Evolutionary conservation across 148 eudicot species (phyloP), one percentile per base, ranked within the genome.

Genomic region (Nyssa sinensis): DNA sequence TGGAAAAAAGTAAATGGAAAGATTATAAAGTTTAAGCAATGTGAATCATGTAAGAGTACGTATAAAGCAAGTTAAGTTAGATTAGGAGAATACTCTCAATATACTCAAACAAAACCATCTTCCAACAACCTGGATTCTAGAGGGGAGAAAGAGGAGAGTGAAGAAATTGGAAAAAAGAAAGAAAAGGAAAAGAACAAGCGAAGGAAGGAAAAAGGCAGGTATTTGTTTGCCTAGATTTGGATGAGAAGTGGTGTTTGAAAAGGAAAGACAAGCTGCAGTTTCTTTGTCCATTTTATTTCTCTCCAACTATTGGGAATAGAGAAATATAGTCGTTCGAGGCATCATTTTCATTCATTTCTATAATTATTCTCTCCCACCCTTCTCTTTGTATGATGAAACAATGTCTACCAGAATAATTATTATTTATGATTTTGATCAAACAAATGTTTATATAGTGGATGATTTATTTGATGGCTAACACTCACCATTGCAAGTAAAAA

Each of bases 21-120:
- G 66, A 12, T 32, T 70, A 27, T 3, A 6, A 47, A 21, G 44
- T 29, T 62, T 28, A 35, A 72, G 61, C 63, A 70, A 39, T 67
- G 68, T 66, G 86, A 84, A 82, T 82, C 88, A 80, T 78, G 35
- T 77, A 86, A 71, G 94, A 89, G 89, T 88, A 84, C 55, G 78
- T 81, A 76, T 71, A 81, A 82, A 82, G 81, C 78, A 85, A 85
- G 72, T 76, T 72, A 77, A 77, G 65, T 74, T 65, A 79, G 70
- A 75, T 88, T 85, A 84, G 86, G 83, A 85, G 87, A 67, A 72
- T 78, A 87, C 87, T 47, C 72, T 55, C 62, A 70, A 71, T 23
- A 59, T 69, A 68, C 75, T 86, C 87, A 77, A n/a, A 86, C 72
- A 69, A 66, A 74, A 77, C 77, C 59, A 79, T 84, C 84, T 71